phyloP scores from a whole-genome alignment of 257 asterid species.

The Solanum corneliomulleri region DNA sequence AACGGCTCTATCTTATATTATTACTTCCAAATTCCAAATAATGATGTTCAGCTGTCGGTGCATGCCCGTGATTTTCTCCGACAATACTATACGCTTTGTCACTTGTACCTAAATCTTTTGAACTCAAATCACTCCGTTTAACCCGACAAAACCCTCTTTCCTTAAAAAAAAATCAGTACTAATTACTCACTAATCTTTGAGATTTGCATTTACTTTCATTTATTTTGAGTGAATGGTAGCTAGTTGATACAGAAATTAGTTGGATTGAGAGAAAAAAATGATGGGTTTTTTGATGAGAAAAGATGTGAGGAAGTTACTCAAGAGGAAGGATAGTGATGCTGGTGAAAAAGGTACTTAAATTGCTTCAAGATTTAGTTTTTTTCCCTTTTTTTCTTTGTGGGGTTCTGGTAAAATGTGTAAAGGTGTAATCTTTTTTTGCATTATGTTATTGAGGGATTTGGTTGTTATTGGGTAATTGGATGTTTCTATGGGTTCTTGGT shows the following conservation, averaged over 20 bases:
- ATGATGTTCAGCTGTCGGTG: background rate
- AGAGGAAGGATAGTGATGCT: constrained; percentile 96
- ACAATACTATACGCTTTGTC: background rate
- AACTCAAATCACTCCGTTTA: background rate
- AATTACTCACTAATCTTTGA: background rate
- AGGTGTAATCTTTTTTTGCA: background rate
- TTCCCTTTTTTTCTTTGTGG: background rate
- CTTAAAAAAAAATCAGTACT: background rate
- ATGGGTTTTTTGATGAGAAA: constrained; percentile 51
- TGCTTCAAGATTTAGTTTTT: background rate
- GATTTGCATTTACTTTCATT: background rate
- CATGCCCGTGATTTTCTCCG: background rate
- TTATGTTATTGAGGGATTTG: background rate
- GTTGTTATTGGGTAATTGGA: background rate
- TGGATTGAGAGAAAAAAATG: constrained; percentile 17
- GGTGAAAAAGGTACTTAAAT: constrained; percentile 61
- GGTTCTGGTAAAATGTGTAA: background rate
- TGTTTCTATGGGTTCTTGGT: background rate
- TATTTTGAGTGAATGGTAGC: background rate
- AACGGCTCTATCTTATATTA: background rate
- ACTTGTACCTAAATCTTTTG: background rate
- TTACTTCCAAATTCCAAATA: background rate
- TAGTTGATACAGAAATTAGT: background rate
- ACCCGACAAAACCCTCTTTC: background rate
- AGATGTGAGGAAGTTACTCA: constrained; percentile 75